phyloP scores from a whole-genome alignment of 164 flowering plant species.

The Piper betle region DNA sequence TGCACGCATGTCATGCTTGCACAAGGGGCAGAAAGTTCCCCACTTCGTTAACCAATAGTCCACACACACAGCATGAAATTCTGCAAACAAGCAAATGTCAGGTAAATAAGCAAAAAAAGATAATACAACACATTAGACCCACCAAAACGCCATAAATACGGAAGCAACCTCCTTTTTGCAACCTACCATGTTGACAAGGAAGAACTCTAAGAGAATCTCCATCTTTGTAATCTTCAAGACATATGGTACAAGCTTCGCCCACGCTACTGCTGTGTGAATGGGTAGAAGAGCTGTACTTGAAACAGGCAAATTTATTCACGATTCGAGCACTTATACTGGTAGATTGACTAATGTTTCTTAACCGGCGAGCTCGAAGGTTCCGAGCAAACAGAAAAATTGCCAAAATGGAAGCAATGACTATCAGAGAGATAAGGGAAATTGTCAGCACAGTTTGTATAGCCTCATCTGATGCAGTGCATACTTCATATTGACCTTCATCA shows the following conservation, averaged over 20 bases:
- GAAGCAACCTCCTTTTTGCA: background rate
- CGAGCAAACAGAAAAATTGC: slow-evolving; percentile 22
- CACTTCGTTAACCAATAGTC: slow-evolving; percentile 60
- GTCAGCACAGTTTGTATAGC: slow-evolving; percentile 38
- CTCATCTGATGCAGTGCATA: slow-evolving; percentile 20
- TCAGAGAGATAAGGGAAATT: slow-evolving; percentile 39
- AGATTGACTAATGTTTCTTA: slow-evolving; percentile 9
- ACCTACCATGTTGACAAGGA: slow-evolving; percentile 55
- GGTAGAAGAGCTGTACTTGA: slow-evolving; percentile 15
- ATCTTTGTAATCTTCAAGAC: slow-evolving; percentile 52
- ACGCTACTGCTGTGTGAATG: slow-evolving; percentile 3
- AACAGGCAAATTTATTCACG: slow-evolving; percentile 25
- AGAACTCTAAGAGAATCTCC: slow-evolving; percentile 45
- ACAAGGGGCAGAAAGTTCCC: slow-evolving; percentile 60
- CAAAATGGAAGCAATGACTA: slow-evolving; percentile 26
- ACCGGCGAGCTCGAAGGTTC: slow-evolving; percentile 16
- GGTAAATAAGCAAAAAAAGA: background rate
- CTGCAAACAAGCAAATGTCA: slow-evolving; percentile 19
- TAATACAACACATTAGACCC: background rate
- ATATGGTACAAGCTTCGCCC: slow-evolving; percentile 47
- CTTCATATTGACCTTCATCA: slow-evolving; percentile 38
- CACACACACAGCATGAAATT: slow-evolving; percentile 45
- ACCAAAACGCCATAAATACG: background rate
- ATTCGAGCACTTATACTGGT: slow-evolving; percentile 17
- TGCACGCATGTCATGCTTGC: slow-evolving; percentile 36